Evolutionary conservation across 2,329 filamentous ascomycete species (phyloP).

Genomic region (Sphaceloma murrayae): DNA sequence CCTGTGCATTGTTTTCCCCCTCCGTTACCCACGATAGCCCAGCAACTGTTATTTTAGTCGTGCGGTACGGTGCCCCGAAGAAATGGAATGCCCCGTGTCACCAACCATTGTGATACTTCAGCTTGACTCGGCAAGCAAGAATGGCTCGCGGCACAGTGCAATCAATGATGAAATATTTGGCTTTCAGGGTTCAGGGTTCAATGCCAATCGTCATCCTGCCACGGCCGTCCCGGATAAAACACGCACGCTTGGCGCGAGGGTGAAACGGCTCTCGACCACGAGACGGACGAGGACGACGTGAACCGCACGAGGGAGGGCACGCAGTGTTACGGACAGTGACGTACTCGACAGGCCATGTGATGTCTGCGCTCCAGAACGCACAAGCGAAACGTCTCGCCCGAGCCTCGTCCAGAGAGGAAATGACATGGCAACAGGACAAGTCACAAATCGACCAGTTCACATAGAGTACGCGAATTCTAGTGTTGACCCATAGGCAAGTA

Average conservation of each 20-base stretch:
- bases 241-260: constrained; percentile 7
- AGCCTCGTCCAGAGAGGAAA: too few species aligned
- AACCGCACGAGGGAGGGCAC: constrained; percentile 5
- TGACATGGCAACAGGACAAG: too few species aligned
- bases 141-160: constrained; percentile 9
- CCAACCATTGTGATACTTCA: not conserved
- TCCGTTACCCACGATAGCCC: too few species aligned
- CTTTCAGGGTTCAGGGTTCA: constrained; percentile 12
- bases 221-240: constrained; percentile 2
- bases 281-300: not conserved
- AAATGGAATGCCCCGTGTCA: not conserved
- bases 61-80: not conserved
- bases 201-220: constrained; percentile 11
- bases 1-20: too few species aligned
- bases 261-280: too few species aligned
- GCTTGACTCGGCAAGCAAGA: not conserved
- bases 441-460: too few species aligned
- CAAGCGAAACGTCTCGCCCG: too few species aligned
- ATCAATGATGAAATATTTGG: constrained; percentile 9
- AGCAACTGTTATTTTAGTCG: too few species aligned
- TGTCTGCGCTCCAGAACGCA: too few species aligned
- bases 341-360: constrained; percentile 9
- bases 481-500: too few species aligned
- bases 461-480: too few species aligned
- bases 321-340: not conserved